Evolutionary conservation across 1,284 basidiomycete genomes (phyloP).

Genomic region (Volvariella surrecta): DNA sequence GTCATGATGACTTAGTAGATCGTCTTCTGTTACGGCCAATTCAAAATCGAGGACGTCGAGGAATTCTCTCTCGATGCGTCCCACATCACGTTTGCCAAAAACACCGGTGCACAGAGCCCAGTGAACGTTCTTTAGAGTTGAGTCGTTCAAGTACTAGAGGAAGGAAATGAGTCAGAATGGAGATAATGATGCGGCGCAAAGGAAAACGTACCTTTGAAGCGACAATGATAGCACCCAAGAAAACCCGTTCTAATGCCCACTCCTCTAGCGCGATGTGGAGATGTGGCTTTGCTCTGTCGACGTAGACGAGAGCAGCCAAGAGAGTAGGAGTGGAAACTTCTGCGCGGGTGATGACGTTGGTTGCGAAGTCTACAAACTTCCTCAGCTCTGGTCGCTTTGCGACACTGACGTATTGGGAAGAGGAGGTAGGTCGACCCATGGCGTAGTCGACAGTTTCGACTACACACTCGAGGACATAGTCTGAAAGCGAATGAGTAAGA

Average conservation of each 20-base stretch:
- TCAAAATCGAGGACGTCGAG: constrained; percentile 70
- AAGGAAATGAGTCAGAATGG: constrained; percentile 7
- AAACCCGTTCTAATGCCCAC: constrained; percentile 73
- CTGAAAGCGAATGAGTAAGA: constrained; percentile 25
- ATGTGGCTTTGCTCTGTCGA: constrained; percentile 63
- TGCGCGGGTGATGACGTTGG: constrained; percentile 56
- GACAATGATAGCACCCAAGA: constrained; percentile 62
- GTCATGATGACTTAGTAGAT: constrained; percentile 54
- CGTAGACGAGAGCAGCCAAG: constrained; percentile 59
- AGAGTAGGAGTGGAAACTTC: constrained; percentile 59
- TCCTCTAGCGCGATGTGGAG: constrained; percentile 68
- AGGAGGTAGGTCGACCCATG: constrained; percentile 46
- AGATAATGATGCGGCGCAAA: constrained; percentile 13
- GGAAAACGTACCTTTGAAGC: constrained; percentile 55
- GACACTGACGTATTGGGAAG: constrained; percentile 36
- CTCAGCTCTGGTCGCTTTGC: constrained; percentile 41
- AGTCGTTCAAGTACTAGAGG: constrained; percentile 61
- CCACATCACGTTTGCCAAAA: constrained; percentile 70
- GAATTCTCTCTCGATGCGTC: constrained; percentile 71
- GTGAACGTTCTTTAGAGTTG: constrained; percentile 69
- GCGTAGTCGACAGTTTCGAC: constrained; percentile 66
- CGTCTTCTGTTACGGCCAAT: constrained; percentile 51
- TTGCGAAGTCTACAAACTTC: constrained; percentile 52
- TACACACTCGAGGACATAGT: constrained; percentile 58
- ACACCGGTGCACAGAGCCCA: constrained; percentile 74